phyloP scores from a whole-genome alignment of 2,329 filamentous ascomycete genomes.

The Zasmidium angulare region DNA sequence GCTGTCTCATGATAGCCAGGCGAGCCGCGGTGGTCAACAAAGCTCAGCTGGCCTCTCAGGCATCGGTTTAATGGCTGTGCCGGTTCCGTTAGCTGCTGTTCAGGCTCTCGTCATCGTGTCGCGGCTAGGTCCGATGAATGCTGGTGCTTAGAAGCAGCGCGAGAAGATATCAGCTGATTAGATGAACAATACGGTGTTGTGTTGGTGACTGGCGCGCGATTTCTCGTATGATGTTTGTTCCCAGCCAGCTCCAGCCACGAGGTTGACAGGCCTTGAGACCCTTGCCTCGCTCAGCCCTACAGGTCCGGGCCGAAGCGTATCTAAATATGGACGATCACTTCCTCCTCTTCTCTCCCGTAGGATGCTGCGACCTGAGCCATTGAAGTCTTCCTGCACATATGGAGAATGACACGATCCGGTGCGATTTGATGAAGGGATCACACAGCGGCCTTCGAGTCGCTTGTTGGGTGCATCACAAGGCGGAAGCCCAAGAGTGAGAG shows the following conservation, averaged over 20 bases:
- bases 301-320: background rate
- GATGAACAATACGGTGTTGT: background rate
- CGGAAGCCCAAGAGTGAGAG: too few species aligned
- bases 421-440: too few species aligned
- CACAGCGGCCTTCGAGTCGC: too few species aligned
- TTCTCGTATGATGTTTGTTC: background rate
- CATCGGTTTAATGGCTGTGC: background rate
- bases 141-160: background rate
- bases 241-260: background rate
- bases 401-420: too few species aligned
- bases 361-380: background rate
- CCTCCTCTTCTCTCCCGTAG: background rate
- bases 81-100: background rate
- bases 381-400: too few species aligned
- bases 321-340: background rate
- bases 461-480: too few species aligned
- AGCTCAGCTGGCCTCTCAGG: background rate
- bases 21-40: conserved; percentile 4
- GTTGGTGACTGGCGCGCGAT: background rate
- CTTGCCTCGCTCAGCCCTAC: background rate
- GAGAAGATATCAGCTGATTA: background rate
- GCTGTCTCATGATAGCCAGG: conserved; percentile 13
- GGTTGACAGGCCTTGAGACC: too few species aligned
- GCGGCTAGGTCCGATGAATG: background rate
- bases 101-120: background rate